phyloP scores from a whole-genome alignment of 371 early-diverging fungal genomes.

The Batrachochytrium dendrobatidis region DNA sequence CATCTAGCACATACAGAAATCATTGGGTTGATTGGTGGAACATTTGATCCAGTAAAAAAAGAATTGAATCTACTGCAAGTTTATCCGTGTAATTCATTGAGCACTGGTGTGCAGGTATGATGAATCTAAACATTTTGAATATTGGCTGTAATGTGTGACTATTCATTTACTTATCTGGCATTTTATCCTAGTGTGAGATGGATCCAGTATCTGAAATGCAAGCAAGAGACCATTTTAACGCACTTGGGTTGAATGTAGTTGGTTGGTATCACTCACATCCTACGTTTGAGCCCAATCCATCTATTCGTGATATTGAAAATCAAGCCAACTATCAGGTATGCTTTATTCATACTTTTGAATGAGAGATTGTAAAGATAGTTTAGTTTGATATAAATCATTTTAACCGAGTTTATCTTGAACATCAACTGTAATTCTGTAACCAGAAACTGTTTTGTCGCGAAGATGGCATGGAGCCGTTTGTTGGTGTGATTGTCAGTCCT shows the following conservation, averaged over 20 bases:
- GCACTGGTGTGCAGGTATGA: conserved; percentile 61
- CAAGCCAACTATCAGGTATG: conserved; percentile 36
- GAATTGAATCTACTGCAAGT: conserved; percentile 45
- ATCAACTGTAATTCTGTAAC: neutral
- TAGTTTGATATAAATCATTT: no score
- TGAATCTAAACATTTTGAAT: neutral
- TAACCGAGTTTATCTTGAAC: no score
- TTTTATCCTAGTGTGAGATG: conserved; percentile 34
- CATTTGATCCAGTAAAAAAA: conserved; percentile 39
- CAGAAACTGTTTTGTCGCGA: conserved; percentile 56
- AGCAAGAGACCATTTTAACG: conserved; percentile 31
- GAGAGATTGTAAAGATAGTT: no score
- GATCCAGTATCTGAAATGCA: conserved; percentile 37
- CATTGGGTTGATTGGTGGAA: conserved; percentile 42
- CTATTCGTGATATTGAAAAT: conserved; percentile 38
- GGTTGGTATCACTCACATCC: conserved; percentile 52
- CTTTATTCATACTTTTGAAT: no score
- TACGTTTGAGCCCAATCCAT: conserved; percentile 39
- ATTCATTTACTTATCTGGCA: no score
- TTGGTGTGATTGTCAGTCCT: conserved; percentile 73
- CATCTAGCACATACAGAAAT: conserved; percentile 42
- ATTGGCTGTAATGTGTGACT: conserved; percentile 4
- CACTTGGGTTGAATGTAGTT: conserved; percentile 24
- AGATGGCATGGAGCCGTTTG: conserved; percentile 70
- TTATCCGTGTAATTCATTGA: conserved; percentile 62